These are phyloP conservation scores for Phytophthora megakarya DNA, from an alignment of 352 stramenopile genomes.

Conservation along the genomic window DNA sequence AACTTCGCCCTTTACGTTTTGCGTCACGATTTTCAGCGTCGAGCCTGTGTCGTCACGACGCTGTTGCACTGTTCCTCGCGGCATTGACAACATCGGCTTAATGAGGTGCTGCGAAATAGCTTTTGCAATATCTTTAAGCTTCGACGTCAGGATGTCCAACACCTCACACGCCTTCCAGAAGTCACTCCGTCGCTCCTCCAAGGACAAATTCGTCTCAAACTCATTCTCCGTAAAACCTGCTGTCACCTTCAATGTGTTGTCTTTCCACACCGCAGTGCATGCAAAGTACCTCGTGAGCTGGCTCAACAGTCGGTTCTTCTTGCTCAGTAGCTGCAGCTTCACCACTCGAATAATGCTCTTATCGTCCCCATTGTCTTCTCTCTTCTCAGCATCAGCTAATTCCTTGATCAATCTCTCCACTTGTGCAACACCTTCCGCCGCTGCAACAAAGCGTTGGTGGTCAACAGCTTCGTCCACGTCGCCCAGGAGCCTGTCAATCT, in stretches of 20 bases:
- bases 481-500: conserved; percentile 56
- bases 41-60: conserved; percentile 29
- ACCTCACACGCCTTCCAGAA: conserved; percentile 70
- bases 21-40: conserved; percentile 32
- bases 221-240: conserved; percentile 4
- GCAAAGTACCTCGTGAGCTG: conserved; percentile 54
- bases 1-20: background rate
- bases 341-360: conserved; percentile 49
- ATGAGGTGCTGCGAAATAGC: conserved; percentile 51
- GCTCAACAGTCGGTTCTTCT: conserved; percentile 57
- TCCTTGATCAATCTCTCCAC: conserved; percentile 44
- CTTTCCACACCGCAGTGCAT: conserved; percentile 47
- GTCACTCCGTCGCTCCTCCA: conserved; percentile 33
- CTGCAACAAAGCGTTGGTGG: conserved; percentile 49
- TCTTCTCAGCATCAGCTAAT: conserved; percentile 21
- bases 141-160: conserved; percentile 45
- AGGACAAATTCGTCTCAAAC: background rate
- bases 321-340: conserved; percentile 52
- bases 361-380: conserved; percentile 10
- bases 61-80: conserved; percentile 26
- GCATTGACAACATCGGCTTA: conserved; percentile 49
- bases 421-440: conserved; percentile 44
- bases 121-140: conserved; percentile 65
- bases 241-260: conserved; percentile 43
- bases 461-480: conserved; percentile 56